Evolutionary conservation across 1,284 basidiomycete genomes (phyloP).

Genomic region (Wallemia mellicola): DNA sequence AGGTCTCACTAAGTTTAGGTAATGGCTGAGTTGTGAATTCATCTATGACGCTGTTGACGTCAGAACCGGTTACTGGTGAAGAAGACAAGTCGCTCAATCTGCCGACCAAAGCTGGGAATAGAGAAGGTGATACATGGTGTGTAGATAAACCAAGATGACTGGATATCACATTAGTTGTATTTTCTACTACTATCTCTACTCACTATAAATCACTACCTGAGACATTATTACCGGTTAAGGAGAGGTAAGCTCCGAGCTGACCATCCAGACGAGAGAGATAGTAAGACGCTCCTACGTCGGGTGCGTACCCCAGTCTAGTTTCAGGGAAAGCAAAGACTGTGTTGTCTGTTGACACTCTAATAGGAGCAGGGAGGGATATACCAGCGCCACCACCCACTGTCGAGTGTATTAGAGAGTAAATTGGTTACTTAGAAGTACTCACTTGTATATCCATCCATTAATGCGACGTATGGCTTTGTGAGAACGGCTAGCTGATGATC

Average conservation of each 20-base stretch:
- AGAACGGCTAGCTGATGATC: constrained; percentile 56
- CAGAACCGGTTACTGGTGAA: constrained; percentile 8
- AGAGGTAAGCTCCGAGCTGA: constrained; percentile 68
- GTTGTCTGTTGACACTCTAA: constrained; percentile 79
- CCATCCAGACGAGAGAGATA: constrained; percentile 77
- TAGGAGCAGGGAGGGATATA: constrained; percentile 54
- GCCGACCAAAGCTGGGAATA: constrained; percentile 30
- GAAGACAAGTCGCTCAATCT: constrained; percentile 15
- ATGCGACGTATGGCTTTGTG: constrained; percentile 55
- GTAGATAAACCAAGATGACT: constrained; percentile 74
- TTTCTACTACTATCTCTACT: constrained; percentile 18
- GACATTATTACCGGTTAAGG: constrained; percentile 48
- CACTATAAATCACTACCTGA: constrained; percentile 54
- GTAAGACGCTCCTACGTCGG: constrained; percentile 54
- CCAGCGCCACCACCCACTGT: constrained; percentile 91
- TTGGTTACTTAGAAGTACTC: constrained; percentile 14
- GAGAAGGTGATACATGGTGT: constrained; percentile 50
- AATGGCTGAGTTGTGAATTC: constrained; percentile 30
- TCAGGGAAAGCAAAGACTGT: constrained; percentile 84
- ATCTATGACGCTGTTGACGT: constrained; percentile 23
- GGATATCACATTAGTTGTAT: no score
- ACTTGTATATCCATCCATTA: constrained; percentile 81
- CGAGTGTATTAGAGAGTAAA: constrained; percentile 4
- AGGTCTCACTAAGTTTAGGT: constrained; percentile 24
- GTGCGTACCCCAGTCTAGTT: constrained; percentile 41